Evolutionary conservation across 2,329 filamentous ascomycete species (phyloP).

Genomic region (Huntiella savannae): DNA sequence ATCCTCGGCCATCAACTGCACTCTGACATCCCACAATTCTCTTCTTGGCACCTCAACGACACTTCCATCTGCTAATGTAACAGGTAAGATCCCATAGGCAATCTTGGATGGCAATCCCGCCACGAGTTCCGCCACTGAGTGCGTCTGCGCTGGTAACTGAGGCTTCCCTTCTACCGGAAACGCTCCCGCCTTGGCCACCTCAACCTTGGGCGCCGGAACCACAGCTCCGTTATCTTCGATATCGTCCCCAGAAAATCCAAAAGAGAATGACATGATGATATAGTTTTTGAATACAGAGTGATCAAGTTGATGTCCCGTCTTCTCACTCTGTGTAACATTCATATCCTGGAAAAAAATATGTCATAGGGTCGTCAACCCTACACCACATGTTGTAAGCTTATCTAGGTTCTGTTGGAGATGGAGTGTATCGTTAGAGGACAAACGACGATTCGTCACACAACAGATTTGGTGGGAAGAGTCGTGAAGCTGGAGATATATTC

Average conservation of each 20-base stretch:
- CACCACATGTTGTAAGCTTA: too few species aligned
- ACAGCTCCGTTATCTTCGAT: conserved; percentile 31
- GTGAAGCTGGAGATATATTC: too few species aligned
- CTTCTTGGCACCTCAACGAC: conserved; percentile 45
- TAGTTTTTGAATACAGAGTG: too few species aligned
- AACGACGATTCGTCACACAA: too few species aligned
- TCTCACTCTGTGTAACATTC: too few species aligned
- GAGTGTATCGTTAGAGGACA: too few species aligned
- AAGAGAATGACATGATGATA: conserved; percentile 32
- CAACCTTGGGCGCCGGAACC: conserved; percentile 12
- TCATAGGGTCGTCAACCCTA: too few species aligned
- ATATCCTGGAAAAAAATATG: too few species aligned
- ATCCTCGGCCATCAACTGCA: conserved; percentile 63
- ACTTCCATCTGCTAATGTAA: conserved; percentile 25
- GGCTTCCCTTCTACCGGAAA: conserved; percentile 45
- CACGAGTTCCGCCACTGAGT: conserved; percentile 33
- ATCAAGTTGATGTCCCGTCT: too few species aligned
- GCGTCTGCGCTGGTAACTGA: conserved; percentile 33
- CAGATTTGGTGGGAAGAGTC: too few species aligned
- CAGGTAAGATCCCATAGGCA: conserved; percentile 42
- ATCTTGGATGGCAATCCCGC: conserved; percentile 51
- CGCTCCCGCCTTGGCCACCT: conserved; percentile 22
- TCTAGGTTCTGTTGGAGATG: too few species aligned
- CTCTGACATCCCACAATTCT: conserved; percentile 63
- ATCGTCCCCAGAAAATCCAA: conserved; percentile 44